A percentile compares a stretch with the other conserved stretches of the same genome.
Conservation (phyloP, 2,329 filamentous ascomycete genomes). For the Arthroderma uncinatum region DNA sequence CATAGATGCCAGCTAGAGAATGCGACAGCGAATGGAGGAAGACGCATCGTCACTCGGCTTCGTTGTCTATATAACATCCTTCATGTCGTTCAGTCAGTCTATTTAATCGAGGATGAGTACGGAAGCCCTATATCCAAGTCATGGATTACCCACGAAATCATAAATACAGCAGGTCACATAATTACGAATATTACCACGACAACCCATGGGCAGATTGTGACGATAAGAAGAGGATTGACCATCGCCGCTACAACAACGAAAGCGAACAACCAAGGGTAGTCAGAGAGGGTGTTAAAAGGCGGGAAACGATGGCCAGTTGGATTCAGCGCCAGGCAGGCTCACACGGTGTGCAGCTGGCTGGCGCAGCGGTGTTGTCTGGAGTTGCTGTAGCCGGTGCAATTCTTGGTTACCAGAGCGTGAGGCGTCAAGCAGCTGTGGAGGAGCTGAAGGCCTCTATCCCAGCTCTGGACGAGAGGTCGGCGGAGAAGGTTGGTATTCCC, state of each 20-base stretch:
- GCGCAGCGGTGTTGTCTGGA: slow-evolving; percentile 34
- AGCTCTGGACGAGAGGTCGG: slow-evolving; percentile 38
- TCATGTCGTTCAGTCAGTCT: neutral
- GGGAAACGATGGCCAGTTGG: slow-evolving; percentile 33
- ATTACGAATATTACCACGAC: slow-evolving; percentile 6
- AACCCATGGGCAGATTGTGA: slow-evolving; percentile 1
- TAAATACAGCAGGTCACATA: slow-evolving; percentile 3
- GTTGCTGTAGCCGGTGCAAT: slow-evolving; percentile 41
- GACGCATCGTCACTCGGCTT: neutral
- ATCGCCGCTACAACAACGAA: neutral
- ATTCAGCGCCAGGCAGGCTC: slow-evolving; percentile 33
- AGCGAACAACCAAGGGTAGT: neutral
- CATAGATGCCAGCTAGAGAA: neutral
- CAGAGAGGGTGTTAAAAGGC: neutral
- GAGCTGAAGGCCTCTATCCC: slow-evolving; percentile 53
- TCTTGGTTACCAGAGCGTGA: slow-evolving; percentile 46
- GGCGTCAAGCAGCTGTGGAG: slow-evolving; percentile 44
- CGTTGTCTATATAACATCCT: neutral
- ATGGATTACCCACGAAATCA: slow-evolving; percentile 1
- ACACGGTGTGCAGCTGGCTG: slow-evolving; percentile 34
- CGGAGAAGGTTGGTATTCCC: slow-evolving; percentile 35
- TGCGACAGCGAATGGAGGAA: neutral
- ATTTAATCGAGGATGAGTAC: neutral
- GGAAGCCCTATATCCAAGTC: neutral
- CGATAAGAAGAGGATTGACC: slow-evolving; percentile 5